A percentile compares a stretch with the other conserved stretches of the same genome.
phyloP scores from a whole-genome alignment of 306 rosid genomes.

The Quercus dentata region DNA sequence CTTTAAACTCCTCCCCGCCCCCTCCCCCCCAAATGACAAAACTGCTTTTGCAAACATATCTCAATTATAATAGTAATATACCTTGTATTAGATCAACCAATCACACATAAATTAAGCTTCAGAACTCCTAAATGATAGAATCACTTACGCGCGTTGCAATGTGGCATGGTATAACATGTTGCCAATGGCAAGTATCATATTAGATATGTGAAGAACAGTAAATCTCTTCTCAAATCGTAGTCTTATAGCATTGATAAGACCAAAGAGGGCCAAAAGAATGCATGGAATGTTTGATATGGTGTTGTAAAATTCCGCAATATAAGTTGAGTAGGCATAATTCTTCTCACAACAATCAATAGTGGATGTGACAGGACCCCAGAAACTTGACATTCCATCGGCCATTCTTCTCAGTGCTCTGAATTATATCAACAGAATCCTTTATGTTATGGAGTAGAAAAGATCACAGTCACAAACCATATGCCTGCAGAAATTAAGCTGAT shows the following conservation, averaged over 20 bases:
- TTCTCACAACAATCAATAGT: slow-evolving; percentile 79
- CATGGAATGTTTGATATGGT: slow-evolving; percentile 78
- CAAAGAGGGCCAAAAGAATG: slow-evolving; percentile 83
- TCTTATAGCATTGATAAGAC: slow-evolving; percentile 73
- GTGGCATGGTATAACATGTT: slow-evolving; percentile 94
- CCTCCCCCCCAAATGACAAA: not conserved
- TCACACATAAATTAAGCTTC: not conserved
- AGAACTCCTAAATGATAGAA: slow-evolving; percentile 5
- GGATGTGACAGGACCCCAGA: slow-evolving; percentile 95
- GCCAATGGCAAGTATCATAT: slow-evolving; percentile 85
- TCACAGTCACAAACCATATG: slow-evolving; percentile 39
- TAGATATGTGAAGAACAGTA: slow-evolving; percentile 82
- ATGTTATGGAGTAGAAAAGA: slow-evolving; percentile 20
- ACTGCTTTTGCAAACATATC: not conserved
- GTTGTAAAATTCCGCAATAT: slow-evolving; percentile 87
- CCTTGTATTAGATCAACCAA: slow-evolving; percentile 4
- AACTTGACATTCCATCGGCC: slow-evolving; percentile 66
- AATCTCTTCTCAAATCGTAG: slow-evolving; percentile 97
- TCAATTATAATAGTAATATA: slow-evolving; percentile 1
- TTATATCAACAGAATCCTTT: slow-evolving; percentile 15
- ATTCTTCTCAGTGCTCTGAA: slow-evolving; percentile 36
- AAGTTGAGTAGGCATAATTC: slow-evolving; percentile 71
- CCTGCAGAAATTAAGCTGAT: slow-evolving; percentile 19
- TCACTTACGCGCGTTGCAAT: slow-evolving; percentile 73
- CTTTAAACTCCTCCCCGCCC: not conserved